A percentile compares a stretch with the other conserved stretches of the same genome.
phyloP scores from a whole-genome alignment of 2,329 filamentous ascomycete species.

The Fusarium verrucosum region DNA sequence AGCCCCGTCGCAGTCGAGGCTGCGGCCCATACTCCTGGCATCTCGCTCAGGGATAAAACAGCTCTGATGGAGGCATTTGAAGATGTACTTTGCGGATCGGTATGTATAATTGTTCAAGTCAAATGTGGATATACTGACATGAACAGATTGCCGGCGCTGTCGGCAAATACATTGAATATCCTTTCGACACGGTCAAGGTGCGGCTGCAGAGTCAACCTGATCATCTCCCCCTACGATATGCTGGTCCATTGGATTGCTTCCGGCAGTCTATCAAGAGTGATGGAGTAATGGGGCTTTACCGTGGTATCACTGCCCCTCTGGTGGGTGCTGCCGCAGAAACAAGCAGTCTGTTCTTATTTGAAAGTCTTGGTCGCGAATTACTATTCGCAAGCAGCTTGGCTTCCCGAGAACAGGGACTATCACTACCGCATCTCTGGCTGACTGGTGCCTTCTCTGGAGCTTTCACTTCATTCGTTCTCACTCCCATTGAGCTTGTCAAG shows the following conservation, averaged over 20 bases:
- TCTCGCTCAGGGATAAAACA: constrained; percentile 50
- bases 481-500: constrained; percentile 96
- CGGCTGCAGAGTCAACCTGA: constrained; percentile 95
- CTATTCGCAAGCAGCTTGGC: constrained; percentile 64
- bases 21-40: constrained; percentile 36
- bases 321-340: constrained; percentile 92
- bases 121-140: background rate
- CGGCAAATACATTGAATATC: constrained; percentile 97
- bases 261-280: constrained; percentile 82
- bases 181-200: constrained; percentile 98
- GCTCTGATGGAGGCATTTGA: constrained; percentile 75
- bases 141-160: constrained; percentile 79
- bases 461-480: constrained; percentile 89
- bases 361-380: constrained; percentile 75
- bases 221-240: constrained; percentile 81
- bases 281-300: constrained; percentile 84
- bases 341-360: constrained; percentile 92
- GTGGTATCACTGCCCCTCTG: constrained; percentile 90
- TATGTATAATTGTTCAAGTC: constrained; percentile 54
- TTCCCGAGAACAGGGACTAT: constrained; percentile 67
- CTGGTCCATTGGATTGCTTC: constrained; percentile 92
- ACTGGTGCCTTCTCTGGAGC: constrained; percentile 89
- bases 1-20: constrained; percentile 45
- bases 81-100: constrained; percentile 88
- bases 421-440: constrained; percentile 77